Percentiles rank a stretch among this genome's conserved stretches.
Conservation (phyloP, 23 red algal genomes). For the Gracilaria gracilis region DNA sequence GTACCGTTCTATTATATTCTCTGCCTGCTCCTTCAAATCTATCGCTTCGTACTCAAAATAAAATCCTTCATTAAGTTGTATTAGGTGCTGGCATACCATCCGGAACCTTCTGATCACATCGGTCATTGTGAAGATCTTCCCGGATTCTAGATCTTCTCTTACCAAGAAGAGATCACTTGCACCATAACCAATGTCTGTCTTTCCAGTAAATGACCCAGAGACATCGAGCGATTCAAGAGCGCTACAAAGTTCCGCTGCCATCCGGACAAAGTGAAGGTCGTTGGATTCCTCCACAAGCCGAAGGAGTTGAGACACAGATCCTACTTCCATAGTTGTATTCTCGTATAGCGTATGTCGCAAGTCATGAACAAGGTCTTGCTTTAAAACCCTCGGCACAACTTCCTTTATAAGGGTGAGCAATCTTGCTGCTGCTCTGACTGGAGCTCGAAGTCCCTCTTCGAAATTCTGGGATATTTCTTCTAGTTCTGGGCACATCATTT, state of each 20-base stretch:
- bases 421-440: conserved; percentile 8
- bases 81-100: conserved; percentile 21
- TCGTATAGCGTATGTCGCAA: conserved; percentile 44
- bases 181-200: conserved; percentile 28
- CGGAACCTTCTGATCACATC: conserved; percentile 43
- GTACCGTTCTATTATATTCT: conserved; percentile 22
- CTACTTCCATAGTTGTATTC: conserved; percentile 45
- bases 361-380: conserved; percentile 49
- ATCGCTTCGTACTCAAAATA: conserved; percentile 21
- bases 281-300: neutral
- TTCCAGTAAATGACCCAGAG: conserved; percentile 11
- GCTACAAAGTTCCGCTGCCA: conserved; percentile 35
- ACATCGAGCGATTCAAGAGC: conserved; percentile 36
- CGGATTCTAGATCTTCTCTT: conserved; percentile 32
- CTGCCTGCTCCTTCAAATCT: conserved; percentile 17
- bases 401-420: conserved; percentile 23
- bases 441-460: conserved; percentile 16
- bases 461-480: conserved; percentile 25
- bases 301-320: conserved; percentile 4
- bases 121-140: conserved; percentile 49
- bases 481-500: neutral
- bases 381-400: conserved; percentile 39
- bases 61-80: conserved; percentile 33
- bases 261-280: conserved; percentile 6
- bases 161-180: neutral